Base-by-base conservation (phyloP, 2,329 filamentous ascomycete species). In the Penicillium sp. region DNA sequence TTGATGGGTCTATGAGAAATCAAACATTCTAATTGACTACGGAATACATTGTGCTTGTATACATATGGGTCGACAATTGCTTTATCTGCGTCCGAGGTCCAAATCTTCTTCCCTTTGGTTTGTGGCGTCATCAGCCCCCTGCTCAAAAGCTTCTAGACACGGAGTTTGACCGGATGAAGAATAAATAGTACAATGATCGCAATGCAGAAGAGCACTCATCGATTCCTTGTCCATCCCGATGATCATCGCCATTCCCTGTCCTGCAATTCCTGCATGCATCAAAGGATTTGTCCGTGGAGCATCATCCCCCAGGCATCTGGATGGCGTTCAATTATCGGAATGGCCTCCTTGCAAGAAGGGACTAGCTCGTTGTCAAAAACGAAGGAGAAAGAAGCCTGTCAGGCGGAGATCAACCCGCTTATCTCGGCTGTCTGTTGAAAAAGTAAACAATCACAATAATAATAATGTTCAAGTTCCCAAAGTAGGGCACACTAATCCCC, bases 341-440 rank as follows among this genome's bases (percentile, higher is more conserved):
- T 22, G 7, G 28, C 12, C 25, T 49, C 45, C 54, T 56, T 56
- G 54, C 54, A 50, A 49, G 25, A 20, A 20, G n/a, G 35, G 17
- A 39, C 38, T 41, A 50, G 47, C 41, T 22, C 12, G 3, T 12
- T 34, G 8, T 41, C 48, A 20, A n/a, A 50, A 50, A 50, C 6
- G n/a, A 20, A 25, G 17, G 8, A n/a, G 17, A 15, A 11, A 25
- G 22, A 47, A 25, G 43, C 14, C 45, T 50, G 42, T 42, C 50
- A 57, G 25, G 35, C 41, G 53, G 37, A 56, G 53, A 58, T 56
- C 59, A 17, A 37, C 4, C 43, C 55, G 58, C 61, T 54, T 63
- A 63, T 57, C 61, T 63, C 59, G 58, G 58, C 56, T 54, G 25
- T 17, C 35, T n/a, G 31, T 12, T 28, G 15, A 31, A 8, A 48